phyloP scores from a whole-genome alignment of 345 rosid genomes.

The Pistacia atlantica region DNA sequence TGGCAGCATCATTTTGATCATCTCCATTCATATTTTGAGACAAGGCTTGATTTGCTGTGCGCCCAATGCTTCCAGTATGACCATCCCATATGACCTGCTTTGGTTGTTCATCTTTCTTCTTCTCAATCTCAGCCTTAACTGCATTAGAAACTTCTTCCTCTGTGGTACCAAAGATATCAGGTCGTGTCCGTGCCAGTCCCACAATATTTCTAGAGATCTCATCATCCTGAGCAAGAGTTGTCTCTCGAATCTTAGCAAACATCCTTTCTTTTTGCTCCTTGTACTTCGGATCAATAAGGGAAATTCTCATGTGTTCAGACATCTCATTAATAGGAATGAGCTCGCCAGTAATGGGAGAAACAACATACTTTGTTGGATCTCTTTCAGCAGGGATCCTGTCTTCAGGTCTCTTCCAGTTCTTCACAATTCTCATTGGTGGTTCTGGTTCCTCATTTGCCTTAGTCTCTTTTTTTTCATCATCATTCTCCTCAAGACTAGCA shows the following conservation, averaged over 20 bases:
- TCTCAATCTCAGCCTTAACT: conserved; percentile 68
- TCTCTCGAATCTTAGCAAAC: conserved; percentile 70
- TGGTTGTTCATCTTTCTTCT: conserved; percentile 67
- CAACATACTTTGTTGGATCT: conserved; percentile 58
- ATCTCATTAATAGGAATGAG: conserved; percentile 59
- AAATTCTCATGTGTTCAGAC: conserved; percentile 72
- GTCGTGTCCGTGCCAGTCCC: conserved; percentile 60
- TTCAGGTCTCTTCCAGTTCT: conserved; percentile 73
- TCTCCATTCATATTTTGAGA: conserved; percentile 46
- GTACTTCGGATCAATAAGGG: conserved; percentile 67
- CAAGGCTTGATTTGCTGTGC: conserved; percentile 66
- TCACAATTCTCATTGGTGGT: conserved; percentile 61
- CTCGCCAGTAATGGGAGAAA: conserved; percentile 66
- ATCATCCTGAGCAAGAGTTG: conserved; percentile 69
- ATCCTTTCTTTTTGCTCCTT: conserved; percentile 71
- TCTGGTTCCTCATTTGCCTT: conserved; percentile 46
- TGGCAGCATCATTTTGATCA: conserved; percentile 42
- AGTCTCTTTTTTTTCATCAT: conserved; percentile 27
- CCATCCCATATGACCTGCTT: conserved; percentile 80
- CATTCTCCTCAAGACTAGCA: conserved; percentile 51
- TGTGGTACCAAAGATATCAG: conserved; percentile 68
- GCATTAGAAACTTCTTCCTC: conserved; percentile 77
- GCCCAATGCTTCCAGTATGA: conserved; percentile 67
- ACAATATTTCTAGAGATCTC: conserved; percentile 67
- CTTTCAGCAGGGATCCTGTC: conserved; percentile 60